Base-by-base conservation (phyloP, 2,329 filamentous ascomycete genomes). In the Ambrosiella beaveri region DNA sequence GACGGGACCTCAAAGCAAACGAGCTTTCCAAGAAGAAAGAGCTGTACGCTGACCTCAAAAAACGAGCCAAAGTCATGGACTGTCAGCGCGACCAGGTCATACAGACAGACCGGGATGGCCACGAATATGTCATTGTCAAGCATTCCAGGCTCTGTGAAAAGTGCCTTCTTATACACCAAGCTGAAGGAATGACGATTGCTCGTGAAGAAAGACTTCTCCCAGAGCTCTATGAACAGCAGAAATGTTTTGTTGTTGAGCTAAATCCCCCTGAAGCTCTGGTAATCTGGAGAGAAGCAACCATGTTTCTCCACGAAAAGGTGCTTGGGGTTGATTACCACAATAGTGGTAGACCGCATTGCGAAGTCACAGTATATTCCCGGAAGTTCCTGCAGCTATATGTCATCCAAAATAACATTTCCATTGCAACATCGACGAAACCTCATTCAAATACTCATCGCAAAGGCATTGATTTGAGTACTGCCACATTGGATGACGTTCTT, bases 201-300 rank as follows among this genome's bases (percentile, higher is more conserved):
- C 64, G 78, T 7, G 69, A 79, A 62, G 80, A 84, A 63, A 81
- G 77, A 77, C 79, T 80, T 0, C 73, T 78, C 0, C 37, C 47
- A 0, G 13, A 69, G 0, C 0, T 49, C 0, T 5, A 60, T 0
- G 36, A 69, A 9, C 69, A 70, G 0, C 73, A 75, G 59, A 68
- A 75, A 0, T 69, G 71, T 0, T 68, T 82, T 0, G 82, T 82
- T 54, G 79, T 47, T 15, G 44, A 61, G 75, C 0, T 59, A 65
- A 0, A 63, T 71, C 7, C 66, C 76, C 0, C 64, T 80, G 0
- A 59, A 50, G 35, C 38, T 62, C 37, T 15, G 7, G 5, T 2
- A 12, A 6, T 57, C 44, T 47, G 44, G 44, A 13, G 44, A 8
- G 44, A 47, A 17, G 44, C 44, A 47, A 17, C 44, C 15, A 15